Evolutionary conservation across 1,284 basidiomycete species (phyloP), one percentile per base, ranked within the genome.

Genomic region (Apiotrichum siamense): DNA sequence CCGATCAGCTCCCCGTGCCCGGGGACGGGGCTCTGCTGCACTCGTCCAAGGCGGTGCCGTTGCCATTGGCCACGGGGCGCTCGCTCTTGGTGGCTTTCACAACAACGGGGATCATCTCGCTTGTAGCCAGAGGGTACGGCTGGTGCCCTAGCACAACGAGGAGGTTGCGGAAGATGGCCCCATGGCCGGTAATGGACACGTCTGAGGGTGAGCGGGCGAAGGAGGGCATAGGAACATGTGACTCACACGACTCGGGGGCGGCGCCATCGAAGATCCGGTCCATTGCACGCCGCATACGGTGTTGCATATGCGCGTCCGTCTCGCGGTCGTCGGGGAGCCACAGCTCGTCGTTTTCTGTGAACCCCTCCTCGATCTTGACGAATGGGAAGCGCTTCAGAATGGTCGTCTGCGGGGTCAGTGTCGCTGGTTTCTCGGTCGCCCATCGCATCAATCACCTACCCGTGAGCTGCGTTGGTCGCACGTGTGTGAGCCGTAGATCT

Each of bases 281-380:
- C 37, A 92, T 69, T 0, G 85, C 82, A 52, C 60, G 64, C 70
- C 48, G 83, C 79, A 72, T 63, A 29, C 90, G 78, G 17, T 63
- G 66, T 36, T 79, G 77, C 45, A 84, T 76, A 48, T 86, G 79
- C 0, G 60, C 72, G 32, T 79, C 72, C 0, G 79, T 79, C 67
- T 94, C 89, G 29, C 88, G 78, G 44, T 80, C 76, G 49, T 84
- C 79, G 0, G 80, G 59, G 13, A 74, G 76, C 86, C 86, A 90
- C 1, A 87, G 71, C 23, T 78, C 70, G 66, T 92, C 88, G 21
- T 82, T 76, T 64, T 93, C 88, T 0, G 80, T 74, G 55, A 93
- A 84, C 0, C 78, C 80, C 0, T 75, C 66, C 62, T 91, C 87
- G 51, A 90, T 81, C 1, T 46, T 58, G 63, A 85, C 84, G 6